Evolutionary conservation across 352 stramenopile genomes (phyloP).

Genomic region (Phytophthora hybrid): DNA sequence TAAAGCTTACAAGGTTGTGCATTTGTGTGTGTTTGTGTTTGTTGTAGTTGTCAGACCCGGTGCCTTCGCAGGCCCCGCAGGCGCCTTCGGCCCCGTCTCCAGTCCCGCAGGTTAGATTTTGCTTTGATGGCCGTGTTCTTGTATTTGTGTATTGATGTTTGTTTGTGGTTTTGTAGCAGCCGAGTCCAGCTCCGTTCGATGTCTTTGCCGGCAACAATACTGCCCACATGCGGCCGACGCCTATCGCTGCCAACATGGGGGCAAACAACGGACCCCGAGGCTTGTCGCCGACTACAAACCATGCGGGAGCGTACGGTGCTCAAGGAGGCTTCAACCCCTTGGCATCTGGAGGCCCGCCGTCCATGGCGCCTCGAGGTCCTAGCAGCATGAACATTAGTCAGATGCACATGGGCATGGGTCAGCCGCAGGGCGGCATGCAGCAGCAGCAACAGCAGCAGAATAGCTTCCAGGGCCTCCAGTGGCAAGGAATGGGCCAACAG

Average conservation of each 20-base stretch:
- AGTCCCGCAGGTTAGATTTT: constrained; percentile 40
- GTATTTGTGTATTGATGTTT: constrained; percentile 2
- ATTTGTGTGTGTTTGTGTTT: constrained; percentile 9
- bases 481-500: constrained; percentile 82
- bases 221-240: constrained; percentile 45
- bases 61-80: constrained; percentile 50
- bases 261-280: constrained; percentile 42
- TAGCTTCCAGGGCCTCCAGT: constrained; percentile 88
- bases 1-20: constrained; percentile 3
- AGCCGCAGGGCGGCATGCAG: constrained; percentile 51
- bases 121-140: neutral
- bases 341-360: constrained; percentile 41
- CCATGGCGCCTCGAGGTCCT: constrained; percentile 57
- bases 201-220: constrained; percentile 59
- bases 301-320: constrained; percentile 33
- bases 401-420: constrained; percentile 82
- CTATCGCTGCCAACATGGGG: constrained; percentile 38
- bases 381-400: constrained; percentile 85
- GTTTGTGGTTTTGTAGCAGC: constrained; percentile 22
- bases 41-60: constrained; percentile 65
- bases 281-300: constrained; percentile 39
- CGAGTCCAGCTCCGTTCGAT: constrained; percentile 61
- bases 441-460: constrained; percentile 62
- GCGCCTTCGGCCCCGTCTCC: constrained; percentile 49
- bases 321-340: constrained; percentile 57